Base-by-base conservation (phyloP, 176 grass and related monocot species). In the Coix lacrymajobi region DNA sequence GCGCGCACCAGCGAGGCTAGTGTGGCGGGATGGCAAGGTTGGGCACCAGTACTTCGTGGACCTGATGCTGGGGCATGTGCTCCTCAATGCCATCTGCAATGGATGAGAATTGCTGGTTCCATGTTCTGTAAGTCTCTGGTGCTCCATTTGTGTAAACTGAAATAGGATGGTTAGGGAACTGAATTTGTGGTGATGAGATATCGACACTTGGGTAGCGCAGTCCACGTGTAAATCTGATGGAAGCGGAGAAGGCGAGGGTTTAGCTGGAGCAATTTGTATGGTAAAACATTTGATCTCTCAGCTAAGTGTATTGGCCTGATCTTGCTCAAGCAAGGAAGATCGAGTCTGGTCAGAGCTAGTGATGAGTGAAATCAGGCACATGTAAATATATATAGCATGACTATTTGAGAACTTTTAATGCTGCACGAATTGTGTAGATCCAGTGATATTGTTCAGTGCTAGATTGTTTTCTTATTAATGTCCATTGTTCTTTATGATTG, bases 1-100 rank as follows among this genome's bases (percentile, higher is more conserved):
- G 2, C 96, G 96, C 0, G 80, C 87, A 0, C 96, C 96, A 5
- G 89, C 87, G 1, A 99, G 89, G 73, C 24, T 72, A 11, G 44
- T 83, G 56, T 99, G 96, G 96, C 88, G 93, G 30, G 96, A 99
- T 0, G 96, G 96, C 19, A 85, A 92, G 80, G 41, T 99, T 28
- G 96, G 96, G 3, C 96, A 99, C 80, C 91, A 99, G 67, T 99
- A 99, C 49, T 99, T 99, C 49, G 96, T 99, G 38, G 96, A 99
- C 69, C 71, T 99, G 67, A 96, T 99, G 96, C 83, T 99, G 20
- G 91, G 79, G 31, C 96, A 99, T 90, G 96, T 99, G 63, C 89
- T 99, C 25, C 91, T 99, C 79, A 99, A 93, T 70, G 96, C 96
- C 80, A 90, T 99, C 79, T 99, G 96, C 89, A 87, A 87, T 40